Evolutionary conservation across 169 alveolate genomes (phyloP).

Genomic region (Plasmodium vivax): DNA sequence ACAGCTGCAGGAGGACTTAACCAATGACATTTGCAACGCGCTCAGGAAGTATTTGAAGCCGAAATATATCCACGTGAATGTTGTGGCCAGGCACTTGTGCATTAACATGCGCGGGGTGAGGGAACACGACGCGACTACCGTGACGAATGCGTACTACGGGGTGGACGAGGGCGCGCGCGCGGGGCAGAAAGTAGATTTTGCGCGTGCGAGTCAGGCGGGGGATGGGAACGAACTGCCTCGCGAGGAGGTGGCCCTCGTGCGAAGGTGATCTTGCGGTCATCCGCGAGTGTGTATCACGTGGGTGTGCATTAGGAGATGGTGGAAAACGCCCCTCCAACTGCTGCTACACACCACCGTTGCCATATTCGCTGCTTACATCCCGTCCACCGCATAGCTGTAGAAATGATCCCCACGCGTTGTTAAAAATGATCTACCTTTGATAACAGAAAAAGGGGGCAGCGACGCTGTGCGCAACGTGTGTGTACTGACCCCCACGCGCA

Average conservation of each 20-base stretch:
- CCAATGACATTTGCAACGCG: slow-evolving; percentile 55
- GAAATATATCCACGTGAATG: slow-evolving; percentile 24
- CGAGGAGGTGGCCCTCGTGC: background rate
- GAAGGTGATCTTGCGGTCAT: background rate
- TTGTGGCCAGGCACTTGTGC: slow-evolving; percentile 58
- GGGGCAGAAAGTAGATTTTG: background rate
- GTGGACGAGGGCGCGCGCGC: no score
- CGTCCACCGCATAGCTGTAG: background rate
- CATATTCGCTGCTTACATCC: background rate
- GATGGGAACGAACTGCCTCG: background rate
- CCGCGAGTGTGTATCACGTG: background rate
- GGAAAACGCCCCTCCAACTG: background rate
- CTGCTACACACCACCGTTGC: background rate
- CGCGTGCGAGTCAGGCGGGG: background rate
- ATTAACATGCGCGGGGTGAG: slow-evolving; percentile 66
- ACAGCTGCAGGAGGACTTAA: slow-evolving; percentile 66
- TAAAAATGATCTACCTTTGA: background rate
- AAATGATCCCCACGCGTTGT: background rate
- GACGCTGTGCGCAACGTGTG: background rate
- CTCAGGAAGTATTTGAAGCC: slow-evolving; percentile 60
- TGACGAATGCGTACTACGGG: slow-evolving; percentile 37
- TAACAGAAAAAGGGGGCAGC: background rate
- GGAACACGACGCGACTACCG: slow-evolving; percentile 51
- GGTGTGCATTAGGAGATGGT: background rate
- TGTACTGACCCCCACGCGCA: background rate